Percentiles rank a stretch among this genome's conserved stretches.
These are phyloP conservation scores for Pythium pyrilobum DNA, from an alignment of 352 stramenopile species.

Conservation along the genomic window DNA sequence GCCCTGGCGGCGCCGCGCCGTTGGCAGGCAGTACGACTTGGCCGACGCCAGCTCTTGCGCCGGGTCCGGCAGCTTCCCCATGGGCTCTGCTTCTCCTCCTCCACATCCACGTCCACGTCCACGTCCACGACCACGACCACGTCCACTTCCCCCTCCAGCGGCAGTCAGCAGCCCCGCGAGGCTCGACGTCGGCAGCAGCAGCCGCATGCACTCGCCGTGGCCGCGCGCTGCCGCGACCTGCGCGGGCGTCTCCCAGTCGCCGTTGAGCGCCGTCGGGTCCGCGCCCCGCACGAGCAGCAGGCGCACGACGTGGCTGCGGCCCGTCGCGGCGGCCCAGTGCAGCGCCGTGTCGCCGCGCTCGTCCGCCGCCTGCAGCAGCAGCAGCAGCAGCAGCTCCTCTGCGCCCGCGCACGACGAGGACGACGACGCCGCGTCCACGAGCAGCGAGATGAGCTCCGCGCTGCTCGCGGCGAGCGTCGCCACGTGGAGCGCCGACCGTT, in stretches of 20 bases:
- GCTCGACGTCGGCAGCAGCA: constrained; percentile 24
- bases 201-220: constrained; percentile 41
- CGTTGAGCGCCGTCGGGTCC: constrained; percentile 41
- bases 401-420: too few relatives aligned
- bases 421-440: constrained; percentile 34
- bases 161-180: background rate
- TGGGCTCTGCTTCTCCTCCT: too few relatives aligned
- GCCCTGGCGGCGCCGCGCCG: background rate
- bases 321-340: constrained; percentile 58
- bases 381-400: too few relatives aligned
- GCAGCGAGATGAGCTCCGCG: constrained; percentile 15
- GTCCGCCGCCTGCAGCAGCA: constrained; percentile 26
- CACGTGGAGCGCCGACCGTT: constrained; percentile 34
- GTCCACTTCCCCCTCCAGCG: background rate
- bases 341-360: constrained; percentile 63
- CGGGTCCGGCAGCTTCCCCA: background rate
- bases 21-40: constrained; percentile 23
- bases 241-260: constrained; percentile 47
- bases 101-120: too few relatives aligned
- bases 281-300: constrained; percentile 40
- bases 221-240: constrained; percentile 41
- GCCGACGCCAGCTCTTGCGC: constrained; percentile 9
- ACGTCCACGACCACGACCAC: background rate
- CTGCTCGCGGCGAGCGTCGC: constrained; percentile 25
- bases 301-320: constrained; percentile 30